Base-by-base conservation (phyloP, 2,329 filamentous ascomycete species). In the Allantophomopsis cytisporea region DNA sequence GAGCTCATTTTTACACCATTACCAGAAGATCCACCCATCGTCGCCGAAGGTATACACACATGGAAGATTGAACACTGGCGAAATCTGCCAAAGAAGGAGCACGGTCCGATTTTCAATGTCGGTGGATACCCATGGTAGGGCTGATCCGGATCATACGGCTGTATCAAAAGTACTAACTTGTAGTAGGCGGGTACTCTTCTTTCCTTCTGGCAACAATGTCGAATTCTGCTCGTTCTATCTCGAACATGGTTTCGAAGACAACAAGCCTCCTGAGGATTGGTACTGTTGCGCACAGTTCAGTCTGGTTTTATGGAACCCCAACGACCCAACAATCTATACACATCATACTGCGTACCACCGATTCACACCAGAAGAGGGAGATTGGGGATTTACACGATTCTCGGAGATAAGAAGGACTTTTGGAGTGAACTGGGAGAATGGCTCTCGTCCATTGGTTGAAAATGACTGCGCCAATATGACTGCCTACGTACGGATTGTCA, bases 321-420 rank as follows among this genome's bases (percentile, higher is more conserved):
- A 89, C 54, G 86, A 95, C 52, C 89, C 91, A n/a, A 78, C 77
- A 45, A 73, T 95, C 50, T 86, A 82, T 58, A 61, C 72, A 31
- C 83, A 94, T 52, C 79, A 86, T 65, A 73, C 68, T 34, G 91
- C 91, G n/a, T 86, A 88, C 50, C 91, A 98, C 57, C 82, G 91
- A 43, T 98, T 96, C 60, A 96, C 87, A 4, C 84, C 83, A 46
- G 91, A 96, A 34, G 91, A 98, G 60, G 87, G 86, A 17, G 91
- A 98, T 54, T 98, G 91, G 91, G 91, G 91, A 1, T 98, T 98
- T 59, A 98, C 91, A n/a, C 71, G 89, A 41, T 98, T 96, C 55
- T 78, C 87, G 11, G 91, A 96, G 58, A 71, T 94, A 37, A 73
- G 86, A 39, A 81, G 78, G 53, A 80, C 96, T 58, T 94, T 95